A percentile compares a stretch with the other conserved stretches of the same genome.
Evolutionary conservation across 331 rosid genomes (phyloP).

Genomic region (Malus hybrid): DNA sequence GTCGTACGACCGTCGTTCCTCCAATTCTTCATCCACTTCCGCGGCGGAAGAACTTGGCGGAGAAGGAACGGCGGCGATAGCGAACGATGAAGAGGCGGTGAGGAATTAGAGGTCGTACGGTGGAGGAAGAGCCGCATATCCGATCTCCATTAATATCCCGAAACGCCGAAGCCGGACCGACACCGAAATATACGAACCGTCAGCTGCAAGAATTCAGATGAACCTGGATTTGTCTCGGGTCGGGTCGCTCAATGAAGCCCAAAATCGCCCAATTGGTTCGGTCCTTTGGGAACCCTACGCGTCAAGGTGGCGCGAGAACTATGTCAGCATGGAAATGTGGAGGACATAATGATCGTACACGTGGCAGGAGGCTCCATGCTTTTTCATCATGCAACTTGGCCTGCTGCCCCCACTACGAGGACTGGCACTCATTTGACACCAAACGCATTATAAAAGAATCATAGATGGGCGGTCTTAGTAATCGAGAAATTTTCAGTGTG

Average conservation of each 20-base stretch:
- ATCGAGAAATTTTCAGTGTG: too few relatives aligned
- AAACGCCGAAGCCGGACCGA: not conserved
- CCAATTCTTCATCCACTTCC: not conserved
- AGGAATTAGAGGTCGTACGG: not conserved
- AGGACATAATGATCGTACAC: not conserved
- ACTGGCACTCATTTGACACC: not conserved
- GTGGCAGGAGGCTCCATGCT: not conserved
- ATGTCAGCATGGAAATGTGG: constrained; percentile 1
- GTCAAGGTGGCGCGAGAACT: not conserved
- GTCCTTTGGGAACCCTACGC: not conserved
- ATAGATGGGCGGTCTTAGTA: not conserved
- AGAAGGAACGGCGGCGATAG: not conserved
- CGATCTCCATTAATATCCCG: not conserved
- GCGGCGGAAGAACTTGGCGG: not conserved
- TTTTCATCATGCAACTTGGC: not conserved
- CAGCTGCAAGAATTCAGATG: not conserved
- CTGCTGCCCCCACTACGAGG: not conserved
- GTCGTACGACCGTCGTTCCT: not conserved
- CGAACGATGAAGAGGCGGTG: not conserved
- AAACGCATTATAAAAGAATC: not conserved
- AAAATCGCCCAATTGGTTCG: not conserved
- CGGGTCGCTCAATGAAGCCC: not conserved
- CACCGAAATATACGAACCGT: not conserved
- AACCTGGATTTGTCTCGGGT: not conserved
- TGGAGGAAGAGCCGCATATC: not conserved